phyloP scores from a whole-genome alignment of 306 rosid genomes.

The Dalbergia cultrata region DNA sequence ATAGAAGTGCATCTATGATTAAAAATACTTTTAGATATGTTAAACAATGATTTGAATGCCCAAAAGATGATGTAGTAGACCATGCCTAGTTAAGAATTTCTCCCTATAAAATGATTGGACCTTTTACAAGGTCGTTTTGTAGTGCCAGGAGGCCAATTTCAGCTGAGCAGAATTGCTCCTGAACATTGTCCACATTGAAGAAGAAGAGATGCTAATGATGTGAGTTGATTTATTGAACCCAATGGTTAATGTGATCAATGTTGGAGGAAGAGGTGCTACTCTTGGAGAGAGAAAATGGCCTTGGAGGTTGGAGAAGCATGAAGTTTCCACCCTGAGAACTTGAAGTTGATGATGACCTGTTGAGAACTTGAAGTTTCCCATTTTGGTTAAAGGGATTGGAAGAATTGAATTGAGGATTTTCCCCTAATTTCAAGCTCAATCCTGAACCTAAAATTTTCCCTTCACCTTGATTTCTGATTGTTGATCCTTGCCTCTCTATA shows the following conservation, averaged over 20 bases:
- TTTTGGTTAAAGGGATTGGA: slow-evolving; percentile 45
- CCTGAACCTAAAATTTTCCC: slow-evolving; percentile 46
- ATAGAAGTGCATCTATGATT: too few relatives aligned
- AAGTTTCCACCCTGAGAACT: slow-evolving; percentile 47
- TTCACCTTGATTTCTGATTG: slow-evolving; percentile 38
- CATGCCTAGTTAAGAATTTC: too few relatives aligned
- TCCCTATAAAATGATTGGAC: not conserved
- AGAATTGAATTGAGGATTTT: slow-evolving; percentile 35
- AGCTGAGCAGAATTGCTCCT: not conserved
- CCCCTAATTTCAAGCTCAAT: slow-evolving; percentile 43
- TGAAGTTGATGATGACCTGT: slow-evolving; percentile 43
- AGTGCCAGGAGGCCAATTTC: not conserved
- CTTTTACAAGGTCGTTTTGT: slow-evolving; percentile 2
- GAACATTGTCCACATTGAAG: not conserved
- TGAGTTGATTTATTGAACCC: not conserved
- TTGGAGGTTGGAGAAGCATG: slow-evolving; percentile 47
- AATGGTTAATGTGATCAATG: slow-evolving; percentile 6
- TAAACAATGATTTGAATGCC: too few relatives aligned
- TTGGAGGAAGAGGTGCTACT: not conserved
- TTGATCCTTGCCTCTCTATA: slow-evolving; percentile 52
- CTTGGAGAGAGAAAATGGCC: slow-evolving; percentile 44
- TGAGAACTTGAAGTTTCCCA: slow-evolving; percentile 46
- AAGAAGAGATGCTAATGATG: not conserved
- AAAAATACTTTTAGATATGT: too few relatives aligned
- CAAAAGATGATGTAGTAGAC: too few relatives aligned